phyloP scores from a whole-genome alignment of 805 yeast genomes.

The Torulaspora microellipsoides region DNA sequence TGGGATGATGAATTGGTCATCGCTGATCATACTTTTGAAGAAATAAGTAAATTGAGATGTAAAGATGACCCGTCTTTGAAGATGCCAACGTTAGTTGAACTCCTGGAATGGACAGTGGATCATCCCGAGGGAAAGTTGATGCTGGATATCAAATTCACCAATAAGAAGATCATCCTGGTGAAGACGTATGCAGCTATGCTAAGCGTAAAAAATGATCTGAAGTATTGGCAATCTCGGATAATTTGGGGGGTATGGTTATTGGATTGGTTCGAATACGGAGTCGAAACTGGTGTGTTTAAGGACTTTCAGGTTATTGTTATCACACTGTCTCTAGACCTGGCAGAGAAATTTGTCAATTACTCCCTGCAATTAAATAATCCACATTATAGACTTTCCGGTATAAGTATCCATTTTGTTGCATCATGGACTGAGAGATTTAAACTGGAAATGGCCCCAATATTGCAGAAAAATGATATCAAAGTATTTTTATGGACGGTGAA shows the following conservation, averaged over 20 bases:
- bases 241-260: conserved; percentile 52
- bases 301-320: conserved; percentile 37
- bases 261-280: conserved; percentile 43
- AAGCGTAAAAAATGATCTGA: conserved; percentile 37
- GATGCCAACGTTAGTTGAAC: conserved; percentile 42
- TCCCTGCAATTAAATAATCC: conserved; percentile 35
- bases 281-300: conserved; percentile 36
- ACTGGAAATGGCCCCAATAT: conserved; percentile 26
- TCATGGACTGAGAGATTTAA: conserved; percentile 42
- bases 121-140: conserved; percentile 38
- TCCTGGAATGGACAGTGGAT: conserved; percentile 38
- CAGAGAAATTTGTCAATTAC: conserved; percentile 35
- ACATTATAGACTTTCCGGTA: conserved; percentile 52
- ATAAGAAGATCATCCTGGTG: conserved; percentile 40
- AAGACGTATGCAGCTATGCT: conserved; percentile 38
- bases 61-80: conserved; percentile 34
- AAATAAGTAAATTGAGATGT: conserved; percentile 35
- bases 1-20: conserved; percentile 41
- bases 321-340: conserved; percentile 33
- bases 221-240: conserved; percentile 43
- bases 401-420: conserved; percentile 45
- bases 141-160: conserved; percentile 50
- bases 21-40: conserved; percentile 35
- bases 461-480: conserved; percentile 33
- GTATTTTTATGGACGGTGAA: conserved; percentile 54